Evolutionary conservation across 257 asterid genomes (phyloP).

Genomic region (Hygrophila difformis): DNA sequence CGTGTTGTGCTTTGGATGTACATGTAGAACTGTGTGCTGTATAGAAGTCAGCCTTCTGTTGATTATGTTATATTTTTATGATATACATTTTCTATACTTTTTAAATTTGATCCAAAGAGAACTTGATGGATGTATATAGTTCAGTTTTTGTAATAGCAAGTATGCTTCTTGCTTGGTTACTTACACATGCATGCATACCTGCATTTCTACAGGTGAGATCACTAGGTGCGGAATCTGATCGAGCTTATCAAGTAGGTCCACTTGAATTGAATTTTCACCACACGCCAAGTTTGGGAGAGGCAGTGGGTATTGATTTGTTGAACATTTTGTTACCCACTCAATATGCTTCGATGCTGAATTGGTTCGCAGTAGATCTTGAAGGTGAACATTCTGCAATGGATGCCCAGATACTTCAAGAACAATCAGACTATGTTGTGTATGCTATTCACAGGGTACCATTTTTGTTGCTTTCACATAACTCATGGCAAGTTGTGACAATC

Average conservation of each 20-base stretch:
- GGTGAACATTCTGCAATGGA: conserved; percentile 99
- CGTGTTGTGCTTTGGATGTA: conserved; percentile 4
- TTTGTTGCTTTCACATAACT: conserved; percentile 32
- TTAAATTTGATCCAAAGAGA: neutral
- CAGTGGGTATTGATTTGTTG: conserved; percentile 33
- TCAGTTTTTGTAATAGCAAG: no score
- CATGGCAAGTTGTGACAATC: no score
- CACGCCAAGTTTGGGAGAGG: conserved; percentile 38
- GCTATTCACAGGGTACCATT: conserved; percentile 92
- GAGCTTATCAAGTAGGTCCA: conserved; percentile 94
- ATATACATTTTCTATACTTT: neutral
- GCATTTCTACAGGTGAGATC: conserved; percentile 68
- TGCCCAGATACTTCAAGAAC: conserved; percentile 94
- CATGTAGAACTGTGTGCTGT: neutral
- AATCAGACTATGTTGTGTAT: conserved; percentile 88
- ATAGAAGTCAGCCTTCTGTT: neutral
- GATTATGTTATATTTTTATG: neutral
- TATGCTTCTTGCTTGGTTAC: conserved; percentile 12
- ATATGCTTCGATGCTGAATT: conserved; percentile 77
- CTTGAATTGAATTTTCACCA: conserved; percentile 50
- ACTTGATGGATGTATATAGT: no score
- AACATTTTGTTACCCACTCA: conserved; percentile 49
- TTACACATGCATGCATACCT: conserved; percentile 14
- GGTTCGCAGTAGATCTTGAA: conserved; percentile 98
- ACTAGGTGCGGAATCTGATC: conserved; percentile 83